Evolutionary conservation across 805 yeast genomes (phyloP).

Genomic region (Maudiozyma turicensis): DNA sequence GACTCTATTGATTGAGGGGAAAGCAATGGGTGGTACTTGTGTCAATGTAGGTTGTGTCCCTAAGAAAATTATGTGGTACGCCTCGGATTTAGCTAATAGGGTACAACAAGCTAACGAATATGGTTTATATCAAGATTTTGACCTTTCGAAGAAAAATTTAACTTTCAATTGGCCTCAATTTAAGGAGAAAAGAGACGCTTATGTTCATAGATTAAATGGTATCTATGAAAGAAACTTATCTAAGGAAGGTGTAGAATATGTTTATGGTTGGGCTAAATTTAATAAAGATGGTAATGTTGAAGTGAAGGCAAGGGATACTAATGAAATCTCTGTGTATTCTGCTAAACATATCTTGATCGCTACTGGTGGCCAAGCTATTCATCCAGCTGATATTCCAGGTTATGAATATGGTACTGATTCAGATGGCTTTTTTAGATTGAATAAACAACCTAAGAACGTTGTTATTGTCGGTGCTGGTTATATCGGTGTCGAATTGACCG

Average conservation of each 20-base stretch:
- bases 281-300: constrained; percentile 63
- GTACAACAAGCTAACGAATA: constrained; percentile 69
- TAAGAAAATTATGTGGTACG: constrained; percentile 98
- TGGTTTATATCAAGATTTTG: constrained; percentile 58
- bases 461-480: constrained; percentile 98
- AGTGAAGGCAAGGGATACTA: constrained; percentile 56
- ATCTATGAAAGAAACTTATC: constrained; percentile 81
- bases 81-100: constrained; percentile 77
- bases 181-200: constrained; percentile 87
- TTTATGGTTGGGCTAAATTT: constrained; percentile 82
- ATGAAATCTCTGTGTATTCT: constrained; percentile 47
- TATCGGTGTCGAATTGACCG: constrained; percentile 92
- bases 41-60: constrained; percentile 99
- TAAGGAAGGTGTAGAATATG: constrained; percentile 80
- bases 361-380: constrained; percentile 80
- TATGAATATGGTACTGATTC: constrained; percentile 76
- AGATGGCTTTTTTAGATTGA: constrained; percentile 82
- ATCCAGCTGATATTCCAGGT: constrained; percentile 65
- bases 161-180: constrained; percentile 75
- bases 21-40: constrained; percentile 92
- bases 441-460: constrained; percentile 78
- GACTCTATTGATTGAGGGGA: constrained; percentile 70
- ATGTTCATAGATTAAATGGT: constrained; percentile 77
- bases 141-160: constrained; percentile 39
- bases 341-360: constrained; percentile 84